These are phyloP conservation scores for Salix caprea DNA, from an alignment of 345 rosid genomes.

Conservation along the genomic window DNA sequence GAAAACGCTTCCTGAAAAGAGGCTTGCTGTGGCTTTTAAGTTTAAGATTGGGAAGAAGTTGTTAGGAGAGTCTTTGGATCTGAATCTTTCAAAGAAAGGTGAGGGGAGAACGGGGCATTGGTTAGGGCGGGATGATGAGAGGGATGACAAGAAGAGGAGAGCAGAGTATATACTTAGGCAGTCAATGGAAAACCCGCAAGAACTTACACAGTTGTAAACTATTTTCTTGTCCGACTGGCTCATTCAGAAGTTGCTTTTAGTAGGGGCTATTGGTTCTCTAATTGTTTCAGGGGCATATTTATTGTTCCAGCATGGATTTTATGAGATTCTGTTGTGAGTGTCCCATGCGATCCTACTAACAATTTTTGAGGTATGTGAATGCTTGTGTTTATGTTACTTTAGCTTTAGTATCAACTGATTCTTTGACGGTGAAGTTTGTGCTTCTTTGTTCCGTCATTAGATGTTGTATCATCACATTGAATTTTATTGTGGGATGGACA, in stretches of 20 bases:
- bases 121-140: conserved; percentile 68
- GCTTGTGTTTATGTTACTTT: conserved; percentile 16
- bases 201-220: conserved; percentile 74
- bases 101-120: conserved; percentile 35
- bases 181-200: conserved; percentile 80
- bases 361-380: conserved; percentile 29
- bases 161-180: conserved; percentile 85
- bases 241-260: conserved; percentile 20
- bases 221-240: conserved; percentile 12
- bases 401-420: conserved; percentile 23
- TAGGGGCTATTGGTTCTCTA: conserved; percentile 7
- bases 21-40: conserved; percentile 49
- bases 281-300: not conserved
- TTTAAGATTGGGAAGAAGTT: conserved; percentile 64
- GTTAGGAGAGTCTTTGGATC: conserved; percentile 56
- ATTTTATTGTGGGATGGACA: conserved; percentile 6
- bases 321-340: conserved; percentile 7
- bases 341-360: conserved; percentile 19
- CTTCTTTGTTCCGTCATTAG: conserved; percentile 1
- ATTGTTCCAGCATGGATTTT: conserved; percentile 10
- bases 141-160: conserved; percentile 94
- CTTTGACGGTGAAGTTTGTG: conserved; percentile 18
- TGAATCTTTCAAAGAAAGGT: conserved; percentile 50
- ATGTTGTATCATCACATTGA: conserved; percentile 13
- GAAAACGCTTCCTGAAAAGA: conserved; percentile 49